phyloP scores from a whole-genome alignment of 176 grass and related monocot species.

The Puya raimondii region DNA sequence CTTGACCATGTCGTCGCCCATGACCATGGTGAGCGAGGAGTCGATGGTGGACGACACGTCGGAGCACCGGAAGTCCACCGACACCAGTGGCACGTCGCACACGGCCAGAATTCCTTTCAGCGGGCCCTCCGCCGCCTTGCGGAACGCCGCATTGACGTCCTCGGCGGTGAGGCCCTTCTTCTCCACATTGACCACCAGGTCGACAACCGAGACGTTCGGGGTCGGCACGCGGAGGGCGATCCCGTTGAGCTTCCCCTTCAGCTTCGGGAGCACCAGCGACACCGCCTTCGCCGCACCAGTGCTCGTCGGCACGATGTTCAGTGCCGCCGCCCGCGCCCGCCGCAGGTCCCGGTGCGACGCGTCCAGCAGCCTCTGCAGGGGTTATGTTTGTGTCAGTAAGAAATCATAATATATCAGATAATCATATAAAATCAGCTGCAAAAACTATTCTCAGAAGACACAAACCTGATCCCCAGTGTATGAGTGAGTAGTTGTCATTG shows the following conservation, averaged over 20 bases:
- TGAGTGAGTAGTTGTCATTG: slow-evolving; percentile 96
- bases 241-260: slow-evolving; percentile 96
- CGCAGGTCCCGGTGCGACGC: slow-evolving; percentile 89
- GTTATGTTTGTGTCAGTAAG: neutral
- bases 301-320: slow-evolving; percentile 98
- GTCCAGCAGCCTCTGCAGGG: slow-evolving; percentile 63
- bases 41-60: slow-evolving; percentile 87
- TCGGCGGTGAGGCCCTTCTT: slow-evolving; percentile 80
- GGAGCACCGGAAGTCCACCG: slow-evolving; percentile 90
- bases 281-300: slow-evolving; percentile 91
- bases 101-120: slow-evolving; percentile 65
- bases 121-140: slow-evolving; percentile 53
- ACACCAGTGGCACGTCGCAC: slow-evolving; percentile 82
- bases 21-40: slow-evolving; percentile 89
- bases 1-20: slow-evolving; percentile 99
- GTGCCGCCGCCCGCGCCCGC: slow-evolving; percentile 64
- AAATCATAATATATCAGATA: neutral
- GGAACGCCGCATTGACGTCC: slow-evolving; percentile 78
- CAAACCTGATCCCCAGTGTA: slow-evolving; percentile 92
- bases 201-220: slow-evolving; percentile 92
- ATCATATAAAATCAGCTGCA: neutral
- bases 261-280: slow-evolving; percentile 78
- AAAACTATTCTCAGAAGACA: slow-evolving; percentile 2
- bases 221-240: slow-evolving; percentile 97
- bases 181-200: slow-evolving; percentile 83